Conservation (phyloP, 495 filamentous ascomycete species). For the Neurospora sp. region DNA sequence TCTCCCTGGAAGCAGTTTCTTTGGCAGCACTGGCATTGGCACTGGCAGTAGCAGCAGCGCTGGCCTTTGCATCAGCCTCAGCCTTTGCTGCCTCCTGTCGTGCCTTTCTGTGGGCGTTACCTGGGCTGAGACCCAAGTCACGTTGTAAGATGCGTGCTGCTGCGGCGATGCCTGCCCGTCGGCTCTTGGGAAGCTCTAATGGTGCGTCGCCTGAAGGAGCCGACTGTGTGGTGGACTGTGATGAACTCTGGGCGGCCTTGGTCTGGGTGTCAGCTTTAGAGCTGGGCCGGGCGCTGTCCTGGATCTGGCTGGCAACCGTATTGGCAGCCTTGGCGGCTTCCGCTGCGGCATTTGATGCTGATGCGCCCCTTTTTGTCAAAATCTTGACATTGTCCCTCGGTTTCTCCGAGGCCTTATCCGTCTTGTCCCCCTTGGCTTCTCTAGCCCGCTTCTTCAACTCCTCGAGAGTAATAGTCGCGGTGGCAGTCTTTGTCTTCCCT, state of each 20-base stretch:
- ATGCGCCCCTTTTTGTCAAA: conserved; percentile 57
- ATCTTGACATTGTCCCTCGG: conserved; percentile 70
- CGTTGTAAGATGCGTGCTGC: conserved; percentile 83
- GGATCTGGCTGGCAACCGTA: conserved; percentile 25
- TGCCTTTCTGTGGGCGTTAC: conserved; percentile 44
- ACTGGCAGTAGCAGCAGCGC: conserved; percentile 12
- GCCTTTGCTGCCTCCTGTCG: conserved; percentile 43
- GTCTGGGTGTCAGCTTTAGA: conserved; percentile 4
- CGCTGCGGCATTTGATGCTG: conserved; percentile 31
- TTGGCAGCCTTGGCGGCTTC: conserved; percentile 34
- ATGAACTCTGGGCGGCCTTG: neutral
- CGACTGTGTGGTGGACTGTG: neutral
- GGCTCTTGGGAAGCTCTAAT: conserved; percentile 31
- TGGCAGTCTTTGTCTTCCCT: conserved; percentile 39
- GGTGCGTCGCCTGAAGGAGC: neutral
- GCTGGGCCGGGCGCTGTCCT: conserved; percentile 9
- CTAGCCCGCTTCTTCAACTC: conserved; percentile 40
- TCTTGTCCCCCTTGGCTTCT: conserved; percentile 43
- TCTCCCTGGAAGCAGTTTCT: conserved; percentile 17
- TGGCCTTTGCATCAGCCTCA: conserved; percentile 32
- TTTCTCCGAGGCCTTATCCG: conserved; percentile 50
- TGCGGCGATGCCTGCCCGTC: conserved; percentile 59
- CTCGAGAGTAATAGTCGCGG: conserved; percentile 40
- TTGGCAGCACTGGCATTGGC: conserved; percentile 18
- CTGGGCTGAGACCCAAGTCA: conserved; percentile 72